Evolutionary conservation across 2,329 filamentous ascomycete genomes (phyloP).

Genomic region (Tetracladium maxilliforme): DNA sequence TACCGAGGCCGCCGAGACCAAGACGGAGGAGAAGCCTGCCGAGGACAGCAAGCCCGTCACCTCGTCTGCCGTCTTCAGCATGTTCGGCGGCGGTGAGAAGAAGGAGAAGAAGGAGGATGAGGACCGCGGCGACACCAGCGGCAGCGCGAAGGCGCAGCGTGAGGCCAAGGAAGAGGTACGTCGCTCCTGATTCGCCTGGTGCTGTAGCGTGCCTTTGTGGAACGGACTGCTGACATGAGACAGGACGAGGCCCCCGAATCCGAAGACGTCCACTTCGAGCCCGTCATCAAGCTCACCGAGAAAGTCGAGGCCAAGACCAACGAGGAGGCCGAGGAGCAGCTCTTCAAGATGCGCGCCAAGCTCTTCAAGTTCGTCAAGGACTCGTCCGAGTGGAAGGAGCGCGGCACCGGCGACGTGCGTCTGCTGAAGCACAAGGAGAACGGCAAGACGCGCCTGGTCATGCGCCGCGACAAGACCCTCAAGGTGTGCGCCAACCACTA

Average conservation of each 20-base stretch:
- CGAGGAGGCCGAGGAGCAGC: constrained; percentile 93
- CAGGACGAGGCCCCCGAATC: constrained; percentile 69
- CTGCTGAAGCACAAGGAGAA: constrained; percentile 99
- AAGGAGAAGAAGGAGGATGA: constrained; percentile 86
- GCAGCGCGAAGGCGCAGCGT: constrained; percentile 70
- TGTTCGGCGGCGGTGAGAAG: constrained; percentile 96
- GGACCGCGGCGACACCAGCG: constrained; percentile 74
- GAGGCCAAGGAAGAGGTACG: too few relatives aligned
- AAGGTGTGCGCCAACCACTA: constrained; percentile 99
- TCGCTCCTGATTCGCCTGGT: constrained; percentile 4
- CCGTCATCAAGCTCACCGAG: constrained; percentile 89
- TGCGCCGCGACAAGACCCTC: constrained; percentile 98
- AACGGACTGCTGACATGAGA: constrained; percentile 5
- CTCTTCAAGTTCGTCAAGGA: constrained; percentile 96
- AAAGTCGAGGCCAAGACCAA: constrained; percentile 96
- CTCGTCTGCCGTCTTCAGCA: constrained; percentile 71
- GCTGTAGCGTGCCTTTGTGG: constrained; percentile 3
- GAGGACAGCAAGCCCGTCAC: constrained; percentile 25
- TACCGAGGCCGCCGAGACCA: constrained; percentile 23
- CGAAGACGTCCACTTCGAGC: constrained; percentile 92
- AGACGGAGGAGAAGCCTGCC: constrained; percentile 20
- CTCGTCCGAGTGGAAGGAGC: constrained; percentile 95
- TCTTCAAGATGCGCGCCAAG: constrained; percentile 99
- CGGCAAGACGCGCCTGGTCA: constrained; percentile 91
- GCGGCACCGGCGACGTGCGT: constrained; percentile 89